Base-by-base conservation (phyloP, 306 rosid species). In the Carpinus fangiana region DNA sequence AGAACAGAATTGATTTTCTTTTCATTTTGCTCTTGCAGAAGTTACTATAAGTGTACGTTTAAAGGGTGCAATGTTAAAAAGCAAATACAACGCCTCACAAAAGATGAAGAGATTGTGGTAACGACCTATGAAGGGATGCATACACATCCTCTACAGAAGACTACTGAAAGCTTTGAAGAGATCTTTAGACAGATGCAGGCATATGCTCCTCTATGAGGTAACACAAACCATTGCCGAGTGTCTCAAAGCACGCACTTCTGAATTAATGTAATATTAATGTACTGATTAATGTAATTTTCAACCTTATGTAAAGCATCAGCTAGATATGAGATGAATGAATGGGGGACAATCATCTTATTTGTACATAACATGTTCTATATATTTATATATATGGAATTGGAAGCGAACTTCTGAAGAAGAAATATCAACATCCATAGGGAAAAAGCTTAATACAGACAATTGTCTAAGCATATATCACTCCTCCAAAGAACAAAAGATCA, bases 41-140 rank as follows among this genome's bases (percentile, higher is more conserved):
- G 91, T 76, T 92, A 90, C 82, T 90, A 92, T 73, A 90, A 78
- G 85, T 92, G 97, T 56, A 73, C 93, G 3, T 74, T 85, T 74
- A 68, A 79, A 73, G 97, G 91, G 4, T 90, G 97, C 87, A 82
- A 78, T 69, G 97, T 92, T 0, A 92, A 84, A 72, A 90, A 92
- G 83, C 93, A 90, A 80, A 81, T 88, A 80, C 94, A 90, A 83
- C 84, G 88, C 8, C 86, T 78, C 51, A 78, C 83, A 1, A 82
- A 26, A 51, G 94, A 90, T 6, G 90, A 86, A 68, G 87, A 79
- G 76, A 69, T 90, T 8, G 92, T 86, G 69, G 82, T 88, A 67
- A 88, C 92, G 11, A 86, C 90, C 16, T 88, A 88, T 3, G 88
- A 86, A 75, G 89, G 90, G 73, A 78, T 75, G 11, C 94, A 90